Conservation (phyloP, 2,329 filamentous ascomycete species). For the Pseudogymnoascus sp. region DNA sequence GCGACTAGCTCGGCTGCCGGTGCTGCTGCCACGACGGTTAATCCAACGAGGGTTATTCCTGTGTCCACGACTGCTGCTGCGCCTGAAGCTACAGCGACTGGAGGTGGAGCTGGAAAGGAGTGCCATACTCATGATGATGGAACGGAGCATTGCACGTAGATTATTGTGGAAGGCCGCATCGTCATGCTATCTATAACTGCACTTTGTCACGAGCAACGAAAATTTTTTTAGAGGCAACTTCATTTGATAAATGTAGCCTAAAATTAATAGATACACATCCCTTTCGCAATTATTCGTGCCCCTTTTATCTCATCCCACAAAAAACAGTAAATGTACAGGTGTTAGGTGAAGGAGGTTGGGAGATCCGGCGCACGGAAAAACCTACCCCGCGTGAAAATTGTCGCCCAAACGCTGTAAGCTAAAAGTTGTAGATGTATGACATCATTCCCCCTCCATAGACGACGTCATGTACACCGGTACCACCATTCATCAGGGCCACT, state of each 20-base stretch:
- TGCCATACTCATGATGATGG: slow-evolving; percentile 35
- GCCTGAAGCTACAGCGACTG: slow-evolving; percentile 13
- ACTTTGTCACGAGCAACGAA: neutral
- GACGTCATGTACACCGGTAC: neutral
- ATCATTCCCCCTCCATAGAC: neutral
- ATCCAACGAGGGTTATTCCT: slow-evolving; percentile 10
- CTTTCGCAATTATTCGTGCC: neutral
- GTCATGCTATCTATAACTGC: neutral
- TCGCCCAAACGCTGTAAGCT: neutral
- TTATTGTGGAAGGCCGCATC: neutral
- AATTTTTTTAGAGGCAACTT: neutral
- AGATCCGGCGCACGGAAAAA: neutral
- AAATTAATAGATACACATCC: neutral
- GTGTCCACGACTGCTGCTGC: slow-evolving; percentile 14
- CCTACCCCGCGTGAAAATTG: neutral
- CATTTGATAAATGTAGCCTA: neutral
- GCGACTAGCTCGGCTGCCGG: slow-evolving; percentile 12
- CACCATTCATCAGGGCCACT: neutral
- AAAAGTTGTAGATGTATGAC: neutral
- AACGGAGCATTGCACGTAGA: slow-evolving; percentile 31
- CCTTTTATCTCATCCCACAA: neutral
- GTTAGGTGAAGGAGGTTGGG: neutral
- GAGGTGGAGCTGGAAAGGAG: slow-evolving; percentile 21
- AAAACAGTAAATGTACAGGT: neutral
- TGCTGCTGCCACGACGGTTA: slow-evolving; percentile 11